Evolutionary conservation across 1,284 basidiomycete species (phyloP).

Genomic region (Wolfiporia cocos): DNA sequence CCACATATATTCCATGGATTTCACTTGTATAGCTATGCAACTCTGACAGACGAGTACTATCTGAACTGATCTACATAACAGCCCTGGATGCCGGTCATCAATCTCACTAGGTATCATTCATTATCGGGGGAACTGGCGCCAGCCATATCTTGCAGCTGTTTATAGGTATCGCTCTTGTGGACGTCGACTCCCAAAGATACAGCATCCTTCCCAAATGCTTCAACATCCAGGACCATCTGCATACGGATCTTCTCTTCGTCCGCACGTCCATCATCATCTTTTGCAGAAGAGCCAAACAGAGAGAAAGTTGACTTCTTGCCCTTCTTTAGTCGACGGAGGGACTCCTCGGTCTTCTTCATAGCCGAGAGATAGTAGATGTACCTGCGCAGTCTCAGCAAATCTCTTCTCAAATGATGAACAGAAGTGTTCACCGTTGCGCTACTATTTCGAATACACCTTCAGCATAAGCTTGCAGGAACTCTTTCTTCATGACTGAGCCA

Average conservation of each 20-base stretch:
- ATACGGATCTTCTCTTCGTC: slow-evolving; percentile 78
- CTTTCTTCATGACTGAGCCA: slow-evolving; percentile 51
- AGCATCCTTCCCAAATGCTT: slow-evolving; percentile 77
- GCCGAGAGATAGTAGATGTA: slow-evolving; percentile 68
- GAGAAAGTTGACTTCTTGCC: slow-evolving; percentile 78
- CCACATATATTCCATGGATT: slow-evolving; percentile 7
- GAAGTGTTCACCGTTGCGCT: slow-evolving; percentile 49
- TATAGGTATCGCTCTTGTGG: slow-evolving; percentile 46
- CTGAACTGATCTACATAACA: too few species aligned
- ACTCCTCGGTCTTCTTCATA: slow-evolving; percentile 90
- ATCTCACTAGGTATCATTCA: background rate
- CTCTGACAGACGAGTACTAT: too few species aligned
- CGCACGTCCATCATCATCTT: slow-evolving; percentile 58
- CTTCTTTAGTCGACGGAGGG: slow-evolving; percentile 79
- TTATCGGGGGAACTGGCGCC: slow-evolving; percentile 32
- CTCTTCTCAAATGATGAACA: slow-evolving; percentile 3
- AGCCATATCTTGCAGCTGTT: slow-evolving; percentile 55
- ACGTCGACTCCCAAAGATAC: slow-evolving; percentile 63
- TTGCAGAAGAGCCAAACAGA: slow-evolving; percentile 53
- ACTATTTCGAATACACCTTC: slow-evolving; percentile 71
- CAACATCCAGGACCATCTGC: slow-evolving; percentile 86
- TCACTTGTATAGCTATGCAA: too few species aligned
- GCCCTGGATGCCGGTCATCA: too few species aligned
- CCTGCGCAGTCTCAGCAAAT: slow-evolving; percentile 26
- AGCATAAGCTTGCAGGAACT: slow-evolving; percentile 49